Percentiles rank a stretch among this genome's conserved stretches.
Evolutionary conservation across 73 alveolate species (phyloP).

Genomic region (Loxodes magnus): DNA sequence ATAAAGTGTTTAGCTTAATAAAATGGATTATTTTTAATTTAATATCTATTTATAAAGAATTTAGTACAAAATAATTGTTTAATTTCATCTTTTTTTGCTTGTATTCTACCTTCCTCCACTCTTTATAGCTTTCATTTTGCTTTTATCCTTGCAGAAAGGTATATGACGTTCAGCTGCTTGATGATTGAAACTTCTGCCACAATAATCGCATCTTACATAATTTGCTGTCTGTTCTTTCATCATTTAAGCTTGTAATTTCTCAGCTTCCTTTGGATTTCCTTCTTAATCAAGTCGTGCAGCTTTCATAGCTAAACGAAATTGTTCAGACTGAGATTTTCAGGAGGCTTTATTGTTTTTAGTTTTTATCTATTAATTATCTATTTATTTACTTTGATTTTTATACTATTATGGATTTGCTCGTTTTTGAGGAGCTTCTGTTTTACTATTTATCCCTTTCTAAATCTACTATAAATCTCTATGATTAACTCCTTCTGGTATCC

Average conservation of each 20-base stretch:
- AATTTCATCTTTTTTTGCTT: neutral
- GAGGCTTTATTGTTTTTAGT: too few relatives aligned
- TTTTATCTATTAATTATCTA: neutral
- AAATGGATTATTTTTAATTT: too few relatives aligned
- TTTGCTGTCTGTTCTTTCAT: slow-evolving; percentile 8
- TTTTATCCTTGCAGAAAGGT: slow-evolving; percentile 24
- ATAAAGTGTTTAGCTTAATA: too few relatives aligned
- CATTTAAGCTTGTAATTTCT: neutral
- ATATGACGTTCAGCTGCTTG: slow-evolving; percentile 38
- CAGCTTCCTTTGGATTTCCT: slow-evolving; percentile 3
- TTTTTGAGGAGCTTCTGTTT: slow-evolving; percentile 7
- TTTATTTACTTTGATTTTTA: slow-evolving; percentile 6
- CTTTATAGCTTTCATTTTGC: slow-evolving; percentile 5
- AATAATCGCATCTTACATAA: slow-evolving; percentile 16
- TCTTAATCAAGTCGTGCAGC: slow-evolving; percentile 33
- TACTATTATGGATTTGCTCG: neutral
- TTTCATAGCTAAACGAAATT: slow-evolving; percentile 45
- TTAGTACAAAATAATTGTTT: too few relatives aligned
- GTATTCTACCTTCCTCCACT: slow-evolving; percentile 2
- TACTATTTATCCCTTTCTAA: neutral
- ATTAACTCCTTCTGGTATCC: slow-evolving; percentile 1
- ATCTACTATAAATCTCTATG: neutral
- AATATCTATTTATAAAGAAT: too few relatives aligned
- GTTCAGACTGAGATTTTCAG: slow-evolving; percentile 43
- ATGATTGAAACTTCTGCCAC: slow-evolving; percentile 28